Percentiles rank a stretch among this genome's conserved stretches.
Evolutionary conservation across 1,284 basidiomycete genomes (phyloP).

Genomic region (Leccinum olivaceoglutinosum): DNA sequence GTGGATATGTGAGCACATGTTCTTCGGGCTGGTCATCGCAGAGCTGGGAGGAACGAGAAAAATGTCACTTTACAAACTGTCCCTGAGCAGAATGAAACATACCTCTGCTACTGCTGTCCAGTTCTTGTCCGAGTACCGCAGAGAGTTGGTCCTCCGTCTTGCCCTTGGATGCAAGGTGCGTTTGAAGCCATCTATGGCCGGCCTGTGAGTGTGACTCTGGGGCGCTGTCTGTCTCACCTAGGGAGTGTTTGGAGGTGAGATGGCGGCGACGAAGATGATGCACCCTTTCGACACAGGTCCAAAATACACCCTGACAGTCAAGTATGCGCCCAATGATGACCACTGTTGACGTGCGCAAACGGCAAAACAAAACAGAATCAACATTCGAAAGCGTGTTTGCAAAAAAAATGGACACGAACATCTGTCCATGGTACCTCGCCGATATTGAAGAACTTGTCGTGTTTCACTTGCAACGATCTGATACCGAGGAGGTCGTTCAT

Average conservation of each 20-base stretch:
- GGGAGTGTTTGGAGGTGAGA: constrained; percentile 87
- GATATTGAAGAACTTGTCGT: no score
- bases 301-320: no score
- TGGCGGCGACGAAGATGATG: no score
- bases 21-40: constrained; percentile 99
- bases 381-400: no score
- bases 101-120: constrained; percentile 93
- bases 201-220: constrained; percentile 66
- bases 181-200: constrained; percentile 80
- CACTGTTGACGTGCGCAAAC: no score
- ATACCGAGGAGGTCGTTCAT: no score
- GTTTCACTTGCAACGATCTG: no score
- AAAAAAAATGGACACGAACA: no score
- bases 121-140: constrained; percentile 63
- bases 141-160: constrained; percentile 78
- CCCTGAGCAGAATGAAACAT: constrained; percentile 13
- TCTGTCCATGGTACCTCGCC: no score
- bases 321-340: no score
- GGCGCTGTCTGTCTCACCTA: constrained; percentile 49
- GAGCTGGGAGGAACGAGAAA: constrained; percentile 52
- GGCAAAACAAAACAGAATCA: no score
- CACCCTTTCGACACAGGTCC: no score
- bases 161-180: constrained; percentile 61
- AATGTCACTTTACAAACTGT: background rate
- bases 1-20: constrained; percentile 85